Conservation (phyloP, 2,329 filamentous ascomycete genomes). For the Aspergillus puulaauensis region DNA sequence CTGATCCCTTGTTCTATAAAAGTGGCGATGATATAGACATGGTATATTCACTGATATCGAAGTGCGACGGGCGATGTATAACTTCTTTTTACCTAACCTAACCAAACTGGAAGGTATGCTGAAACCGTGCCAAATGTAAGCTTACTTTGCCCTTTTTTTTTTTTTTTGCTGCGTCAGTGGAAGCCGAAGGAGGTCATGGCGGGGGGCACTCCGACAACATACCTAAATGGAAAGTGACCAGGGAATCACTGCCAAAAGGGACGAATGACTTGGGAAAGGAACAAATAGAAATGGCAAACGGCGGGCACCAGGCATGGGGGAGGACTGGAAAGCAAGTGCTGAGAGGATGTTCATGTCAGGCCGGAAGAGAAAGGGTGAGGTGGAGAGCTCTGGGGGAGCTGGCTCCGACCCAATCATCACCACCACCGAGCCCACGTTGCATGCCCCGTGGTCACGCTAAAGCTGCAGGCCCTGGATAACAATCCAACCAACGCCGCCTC, state of each 20-base stretch:
- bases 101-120: neutral
- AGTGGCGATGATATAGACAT: conserved; percentile 1
- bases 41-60: conserved; percentile 2
- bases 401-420: conserved; percentile 18
- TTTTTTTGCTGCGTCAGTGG: conserved; percentile 6
- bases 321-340: neutral
- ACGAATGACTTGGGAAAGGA: neutral
- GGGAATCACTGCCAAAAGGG: conserved; percentile 3
- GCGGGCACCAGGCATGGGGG: conserved; percentile 1
- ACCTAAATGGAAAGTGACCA: neutral
- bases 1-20: conserved; percentile 3
- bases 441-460: conserved; percentile 1
- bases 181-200: conserved; percentile 4
- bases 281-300: conserved; percentile 3
- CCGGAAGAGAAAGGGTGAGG: conserved; percentile 7
- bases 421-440: conserved; percentile 19
- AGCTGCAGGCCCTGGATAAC: conserved; percentile 3
- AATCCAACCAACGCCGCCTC: conserved; percentile 10
- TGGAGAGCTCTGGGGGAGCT: conserved; percentile 20
- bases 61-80: neutral
- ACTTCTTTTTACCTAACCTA: neutral
- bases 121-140: neutral
- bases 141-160: conserved; percentile 5
- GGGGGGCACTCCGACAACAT: neutral
- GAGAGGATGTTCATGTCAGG: conserved; percentile 8